Evolutionary conservation across 495 filamentous ascomycete species (phyloP), one percentile per base, ranked within the genome.

Genomic region (Lasiosphaeria hispida): DNA sequence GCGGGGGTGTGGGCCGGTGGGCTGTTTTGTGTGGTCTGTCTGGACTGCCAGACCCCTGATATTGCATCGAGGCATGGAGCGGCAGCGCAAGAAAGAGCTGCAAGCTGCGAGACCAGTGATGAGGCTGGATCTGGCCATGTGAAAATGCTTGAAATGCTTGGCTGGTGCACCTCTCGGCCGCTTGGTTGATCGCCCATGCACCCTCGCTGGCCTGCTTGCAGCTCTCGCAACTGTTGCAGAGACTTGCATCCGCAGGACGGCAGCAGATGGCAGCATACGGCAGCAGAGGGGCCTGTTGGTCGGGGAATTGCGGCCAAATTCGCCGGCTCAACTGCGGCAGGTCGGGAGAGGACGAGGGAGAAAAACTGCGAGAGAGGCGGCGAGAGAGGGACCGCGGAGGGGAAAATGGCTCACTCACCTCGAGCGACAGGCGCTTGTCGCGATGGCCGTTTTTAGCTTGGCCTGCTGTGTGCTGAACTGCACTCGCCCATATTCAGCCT

Each of bases 261-360:
- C 15, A 40, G 53, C 53, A 49, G 41, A 43, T 41, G 35, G 17
- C 35, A 14, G 23, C 23, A 30, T 30, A 30, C 23, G 17, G 55
- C 42, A 55, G 53, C 11, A 54, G 48, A 52, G 39, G 45, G 39
- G 38, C 14, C 41, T 54, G 38, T 37, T 47, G 11, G 36, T 57
- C 66, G 63, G 66, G 66, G 61, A 63, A 64, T 59, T 64, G 59
- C 66, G 66, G 66, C 57, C 66, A 49, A 66, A 64, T 63, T 61
- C 15, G 6, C 53, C 65, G 60, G 65, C 52, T 47, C 37, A 60
- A 65, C 58, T 57, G 60, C 62, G 65, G 65, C 45, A 48, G 9
- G 48, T 15, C 54, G 59, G 63, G 55, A 39, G 40, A 59, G 4
- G 19, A 18, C 36, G n/a, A 41, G 17, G 49, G 51, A 33, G 40